A percentile compares a stretch with the other conserved stretches of the same genome.
phyloP scores from a whole-genome alignment of 1,139 yeast genomes.

The Zygosaccharomyces sapae region DNA sequence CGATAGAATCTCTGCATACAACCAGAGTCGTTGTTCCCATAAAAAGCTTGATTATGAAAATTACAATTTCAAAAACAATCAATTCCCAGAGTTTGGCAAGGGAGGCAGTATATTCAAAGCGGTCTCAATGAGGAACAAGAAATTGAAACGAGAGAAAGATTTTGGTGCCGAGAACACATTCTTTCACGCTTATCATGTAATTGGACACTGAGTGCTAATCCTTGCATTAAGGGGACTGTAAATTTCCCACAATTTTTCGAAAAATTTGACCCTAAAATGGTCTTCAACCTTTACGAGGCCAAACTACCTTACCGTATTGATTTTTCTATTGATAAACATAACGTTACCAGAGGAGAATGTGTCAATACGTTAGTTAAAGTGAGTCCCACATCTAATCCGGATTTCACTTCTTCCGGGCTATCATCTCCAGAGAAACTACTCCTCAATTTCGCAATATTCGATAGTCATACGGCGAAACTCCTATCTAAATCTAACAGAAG shows the following conservation, averaged over 20 bases:
- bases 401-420: conserved; percentile 6
- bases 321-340: conserved; percentile 13
- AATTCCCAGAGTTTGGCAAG: conserved; percentile 67
- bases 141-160: conserved; percentile 52
- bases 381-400: conserved; percentile 14
- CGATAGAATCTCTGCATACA: conserved; percentile 42
- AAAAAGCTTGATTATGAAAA: conserved; percentile 41
- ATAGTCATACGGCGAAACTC: conserved; percentile 25
- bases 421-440: conserved; percentile 8
- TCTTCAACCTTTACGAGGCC: conserved; percentile 25
- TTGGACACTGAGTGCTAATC: conserved; percentile 46
- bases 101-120: conserved; percentile 68
- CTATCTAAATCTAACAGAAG: conserved; percentile 27
- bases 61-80: conserved; percentile 45
- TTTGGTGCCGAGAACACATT: conserved; percentile 75
- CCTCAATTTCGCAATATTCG: conserved; percentile 23
- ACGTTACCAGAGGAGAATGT: conserved; percentile 18
- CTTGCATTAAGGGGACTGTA: conserved; percentile 21
- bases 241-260: conserved; percentile 30
- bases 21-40: conserved; percentile 67
- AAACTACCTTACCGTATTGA: conserved; percentile 20
- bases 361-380: conserved; percentile 10
- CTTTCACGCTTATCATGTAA: conserved; percentile 55
- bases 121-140: conserved; percentile 51
- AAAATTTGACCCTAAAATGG: conserved; percentile 25